Conservation (phyloP, 306 rosid genomes). For the Vachellia collinsii region DNA sequence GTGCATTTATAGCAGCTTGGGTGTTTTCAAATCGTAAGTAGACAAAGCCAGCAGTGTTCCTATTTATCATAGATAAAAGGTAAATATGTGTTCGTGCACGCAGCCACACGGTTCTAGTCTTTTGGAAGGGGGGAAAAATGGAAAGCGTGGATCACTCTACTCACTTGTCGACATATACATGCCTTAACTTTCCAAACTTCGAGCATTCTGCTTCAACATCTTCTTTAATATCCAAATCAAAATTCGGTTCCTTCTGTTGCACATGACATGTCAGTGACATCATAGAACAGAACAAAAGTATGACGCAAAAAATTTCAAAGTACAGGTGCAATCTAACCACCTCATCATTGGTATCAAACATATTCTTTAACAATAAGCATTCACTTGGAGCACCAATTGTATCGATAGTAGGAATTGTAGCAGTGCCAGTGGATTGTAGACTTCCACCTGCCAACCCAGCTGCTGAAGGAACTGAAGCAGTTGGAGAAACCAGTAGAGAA, state of each 20-base stretch:
- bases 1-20: slow-evolving; percentile 72
- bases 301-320: neutral
- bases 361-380: slow-evolving; percentile 80
- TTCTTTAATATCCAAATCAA: slow-evolving; percentile 88
- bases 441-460: slow-evolving; percentile 63
- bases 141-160: slow-evolving; percentile 35
- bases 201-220: slow-evolving; percentile 93
- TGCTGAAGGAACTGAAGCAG: slow-evolving; percentile 55
- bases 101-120: neutral
- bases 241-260: slow-evolving; percentile 77
- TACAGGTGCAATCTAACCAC: slow-evolving; percentile 45
- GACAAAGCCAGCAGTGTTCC: slow-evolving; percentile 81
- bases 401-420: slow-evolving; percentile 51
- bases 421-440: slow-evolving; percentile 56
- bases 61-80: slow-evolving; percentile 39
- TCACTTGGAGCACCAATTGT: slow-evolving; percentile 86
- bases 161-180: slow-evolving; percentile 84
- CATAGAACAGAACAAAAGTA: slow-evolving; percentile 24
- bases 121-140: neutral
- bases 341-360: slow-evolving; percentile 94
- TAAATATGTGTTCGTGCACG: neutral
- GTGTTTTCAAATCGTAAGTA: slow-evolving; percentile 70
- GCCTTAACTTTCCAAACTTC: slow-evolving; percentile 74
- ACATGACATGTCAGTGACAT: slow-evolving; percentile 23
- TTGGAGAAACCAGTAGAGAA: slow-evolving; percentile 54